phyloP scores from a whole-genome alignment of 495 filamentous ascomycete species.

The Xylaria intraflava region DNA sequence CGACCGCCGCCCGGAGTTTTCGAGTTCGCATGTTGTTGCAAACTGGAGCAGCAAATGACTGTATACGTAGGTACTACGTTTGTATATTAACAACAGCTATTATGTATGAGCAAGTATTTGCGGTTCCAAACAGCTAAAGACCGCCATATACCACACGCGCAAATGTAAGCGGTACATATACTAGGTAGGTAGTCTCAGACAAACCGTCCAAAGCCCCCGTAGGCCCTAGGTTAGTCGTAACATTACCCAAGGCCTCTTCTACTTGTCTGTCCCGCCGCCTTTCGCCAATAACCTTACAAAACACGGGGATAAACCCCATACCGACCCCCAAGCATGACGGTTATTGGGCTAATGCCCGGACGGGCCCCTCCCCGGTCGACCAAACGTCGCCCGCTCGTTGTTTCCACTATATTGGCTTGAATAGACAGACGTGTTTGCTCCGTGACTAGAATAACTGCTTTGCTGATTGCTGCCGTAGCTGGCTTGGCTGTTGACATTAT shows the following conservation, averaged over 20 bases:
- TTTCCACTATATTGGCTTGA: slow-evolving; percentile 14
- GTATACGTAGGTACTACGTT: too few relatives aligned
- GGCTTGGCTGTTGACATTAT: slow-evolving; percentile 15
- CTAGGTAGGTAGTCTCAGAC: too few relatives aligned
- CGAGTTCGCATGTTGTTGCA: too few relatives aligned
- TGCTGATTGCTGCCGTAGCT: slow-evolving; percentile 15
- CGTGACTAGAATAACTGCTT: slow-evolving; percentile 15
- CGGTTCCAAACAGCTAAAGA: too few relatives aligned
- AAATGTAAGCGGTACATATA: too few relatives aligned
- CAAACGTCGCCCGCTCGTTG: slow-evolving; percentile 24
- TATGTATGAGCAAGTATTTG: too few relatives aligned
- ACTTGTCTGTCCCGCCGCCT: background rate
- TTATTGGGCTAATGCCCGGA: slow-evolving; percentile 13
- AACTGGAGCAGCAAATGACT: too few relatives aligned
- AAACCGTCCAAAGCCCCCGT: background rate
- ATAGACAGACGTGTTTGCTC: slow-evolving; percentile 15
- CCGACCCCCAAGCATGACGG: background rate
- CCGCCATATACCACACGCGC: too few relatives aligned
- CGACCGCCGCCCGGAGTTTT: too few relatives aligned
- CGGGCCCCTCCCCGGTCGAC: slow-evolving; percentile 15
- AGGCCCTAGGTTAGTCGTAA: background rate
- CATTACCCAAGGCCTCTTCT: background rate
- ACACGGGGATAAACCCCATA: background rate
- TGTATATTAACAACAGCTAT: too few relatives aligned
- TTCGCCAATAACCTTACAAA: background rate